Evolutionary conservation across 805 yeast species (phyloP).

Genomic region (Starmerella roubikii): DNA sequence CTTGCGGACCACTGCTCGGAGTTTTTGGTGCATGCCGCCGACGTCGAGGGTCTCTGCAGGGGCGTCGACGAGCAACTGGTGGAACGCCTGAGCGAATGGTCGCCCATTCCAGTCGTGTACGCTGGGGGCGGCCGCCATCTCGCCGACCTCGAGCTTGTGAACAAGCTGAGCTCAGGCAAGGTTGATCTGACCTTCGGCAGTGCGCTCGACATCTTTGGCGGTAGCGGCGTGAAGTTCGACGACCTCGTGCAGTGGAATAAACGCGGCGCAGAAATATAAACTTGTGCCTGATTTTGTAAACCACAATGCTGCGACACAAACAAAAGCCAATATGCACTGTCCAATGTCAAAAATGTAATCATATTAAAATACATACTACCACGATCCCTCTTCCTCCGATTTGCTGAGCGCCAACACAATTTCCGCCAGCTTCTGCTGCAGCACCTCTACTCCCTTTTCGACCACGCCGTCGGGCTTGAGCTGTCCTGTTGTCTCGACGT

Average conservation of each 20-base stretch:
- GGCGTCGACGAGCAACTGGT: slow-evolving; percentile 85
- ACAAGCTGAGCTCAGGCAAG: slow-evolving; percentile 55
- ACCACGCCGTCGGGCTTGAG: slow-evolving; percentile 84
- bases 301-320: no score
- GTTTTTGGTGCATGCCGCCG: slow-evolving; percentile 92
- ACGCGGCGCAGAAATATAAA: no score
- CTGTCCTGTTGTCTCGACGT: slow-evolving; percentile 85
- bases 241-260: slow-evolving; percentile 70
- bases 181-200: slow-evolving; percentile 92
- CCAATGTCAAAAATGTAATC: no score
- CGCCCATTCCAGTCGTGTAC: slow-evolving; percentile 63
- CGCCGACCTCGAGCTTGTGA: slow-evolving; percentile 54
- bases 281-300: no score
- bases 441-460: slow-evolving; percentile 63
- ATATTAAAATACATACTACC: no score
- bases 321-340: no score
- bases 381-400: slow-evolving; percentile 19
- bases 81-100: slow-evolving; percentile 60
- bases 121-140: slow-evolving; percentile 91
- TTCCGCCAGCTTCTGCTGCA: slow-evolving; percentile 84
- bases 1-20: slow-evolving; percentile 65
- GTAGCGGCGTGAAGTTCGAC: slow-evolving; percentile 56
- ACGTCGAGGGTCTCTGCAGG: slow-evolving; percentile 89
- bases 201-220: slow-evolving; percentile 91
- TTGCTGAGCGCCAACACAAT: slow-evolving; percentile 51